Percentiles rank a stretch among this genome's conserved stretches.
phyloP scores from a whole-genome alignment of 1,284 basidiomycete species.

The Moniliophthora roreri region DNA sequence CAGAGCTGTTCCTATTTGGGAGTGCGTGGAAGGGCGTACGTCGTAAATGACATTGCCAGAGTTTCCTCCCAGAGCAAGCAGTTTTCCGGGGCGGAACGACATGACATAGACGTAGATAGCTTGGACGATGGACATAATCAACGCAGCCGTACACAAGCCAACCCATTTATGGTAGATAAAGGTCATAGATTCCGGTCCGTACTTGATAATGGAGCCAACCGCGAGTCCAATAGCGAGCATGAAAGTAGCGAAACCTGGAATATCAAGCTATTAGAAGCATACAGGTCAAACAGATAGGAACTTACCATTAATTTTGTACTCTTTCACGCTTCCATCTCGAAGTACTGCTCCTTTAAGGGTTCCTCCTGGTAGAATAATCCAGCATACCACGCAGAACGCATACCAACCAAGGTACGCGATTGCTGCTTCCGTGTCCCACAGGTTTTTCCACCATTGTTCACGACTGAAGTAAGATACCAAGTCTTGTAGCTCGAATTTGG shows the following conservation, averaged over 20 bases:
- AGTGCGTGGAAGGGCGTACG: slow-evolving; percentile 50
- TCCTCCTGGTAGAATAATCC: slow-evolving; percentile 86
- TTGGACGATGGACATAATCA: slow-evolving; percentile 80
- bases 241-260: slow-evolving; percentile 82
- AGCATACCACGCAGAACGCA: slow-evolving; percentile 78
- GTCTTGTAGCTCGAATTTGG: slow-evolving; percentile 41
- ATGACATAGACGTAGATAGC: slow-evolving; percentile 71
- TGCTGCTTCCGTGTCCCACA: slow-evolving; percentile 82
- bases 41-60: slow-evolving; percentile 88
- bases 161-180: slow-evolving; percentile 93
- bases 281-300: slow-evolving; percentile 2
- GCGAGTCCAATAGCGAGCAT: slow-evolving; percentile 75
- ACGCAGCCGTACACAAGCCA: slow-evolving; percentile 82
- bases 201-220: slow-evolving; percentile 65
- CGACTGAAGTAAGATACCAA: slow-evolving; percentile 35
- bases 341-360: slow-evolving; percentile 79
- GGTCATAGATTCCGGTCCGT: slow-evolving; percentile 81
- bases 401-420: slow-evolving; percentile 89
- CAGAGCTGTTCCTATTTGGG: too few relatives aligned
- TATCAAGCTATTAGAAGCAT: background rate
- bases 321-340: slow-evolving; percentile 75
- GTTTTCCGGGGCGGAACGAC: slow-evolving; percentile 67
- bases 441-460: slow-evolving; percentile 60
- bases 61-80: slow-evolving; percentile 94
- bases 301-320: slow-evolving; percentile 95